Base-by-base conservation (phyloP, 192 early-diverging fungal species). In the Entomortierella chlamydospora region DNA sequence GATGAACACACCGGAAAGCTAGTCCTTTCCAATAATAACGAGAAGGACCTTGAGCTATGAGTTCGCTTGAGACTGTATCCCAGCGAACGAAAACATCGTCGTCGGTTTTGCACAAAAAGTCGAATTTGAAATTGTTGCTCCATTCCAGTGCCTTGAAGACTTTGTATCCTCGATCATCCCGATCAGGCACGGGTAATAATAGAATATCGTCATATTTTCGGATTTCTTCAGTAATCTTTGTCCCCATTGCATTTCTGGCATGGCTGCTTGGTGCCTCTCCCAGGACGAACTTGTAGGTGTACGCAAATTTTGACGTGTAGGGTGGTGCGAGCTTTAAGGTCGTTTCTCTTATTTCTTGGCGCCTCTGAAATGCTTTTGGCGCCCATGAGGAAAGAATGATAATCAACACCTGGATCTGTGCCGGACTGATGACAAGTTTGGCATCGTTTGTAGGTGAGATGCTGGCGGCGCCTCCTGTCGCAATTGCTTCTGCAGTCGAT, bases 31-130 rank as follows among this genome's bases (percentile, higher is more conserved):
- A 89, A 33, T 87, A 87, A 50, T 84, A 83, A 39, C 69, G 76
- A 34, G 83, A 70, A 13, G 83, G 73, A n/a, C 88, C 88, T 11
- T 83, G 53, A 0, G 68, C 57, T 23, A 64, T 65, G 22, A 89
- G 57, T 60, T 89, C 88, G 17, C 73, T 57, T n/a, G 74, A 55
- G 42, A 89, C 69, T 22, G 78, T 83, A 53, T 89, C 88, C 86
- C 85, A 86, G 18, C 88, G 80, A 41, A 89, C 82, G 73, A 89
- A 89, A 22, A 89, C 83, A 63, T 89, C 88, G 57, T 89, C 88
- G 54, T 89, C 84, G 4, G 86, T 87, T 68, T 89, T 89, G 42
- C 87, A 68, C 4, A 89, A 54, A 43, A 83, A 89, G 49, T 89
- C 86, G 72, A 84, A 89, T 13, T 83, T 58, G 66, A 74, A 86